phyloP scores from a whole-genome alignment of 805 yeast species.

The Candida hungchunana region DNA sequence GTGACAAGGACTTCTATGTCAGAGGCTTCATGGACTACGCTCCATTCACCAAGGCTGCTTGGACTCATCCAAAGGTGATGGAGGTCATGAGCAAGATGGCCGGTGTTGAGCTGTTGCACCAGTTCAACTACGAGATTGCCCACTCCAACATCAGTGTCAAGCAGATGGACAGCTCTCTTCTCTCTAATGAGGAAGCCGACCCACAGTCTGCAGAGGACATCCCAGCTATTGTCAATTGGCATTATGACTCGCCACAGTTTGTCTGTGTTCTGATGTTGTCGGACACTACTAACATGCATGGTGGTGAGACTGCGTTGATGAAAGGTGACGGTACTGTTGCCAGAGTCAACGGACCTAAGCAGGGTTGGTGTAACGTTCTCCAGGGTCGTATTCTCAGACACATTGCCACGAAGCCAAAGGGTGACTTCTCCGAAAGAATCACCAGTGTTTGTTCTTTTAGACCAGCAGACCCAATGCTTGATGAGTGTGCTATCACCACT shows the following conservation, averaged over 20 bases:
- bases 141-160: conserved; percentile 48
- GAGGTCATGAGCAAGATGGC: conserved; percentile 55
- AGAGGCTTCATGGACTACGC: conserved; percentile 46
- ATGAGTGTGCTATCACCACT: conserved; percentile 39
- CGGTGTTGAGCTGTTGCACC: conserved; percentile 26
- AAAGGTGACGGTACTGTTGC: conserved; percentile 26
- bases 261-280: conserved; percentile 62
- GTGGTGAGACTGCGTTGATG: conserved; percentile 55
- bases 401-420: conserved; percentile 42
- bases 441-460: conserved; percentile 40
- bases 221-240: conserved; percentile 61
- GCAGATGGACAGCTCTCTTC: conserved; percentile 11
- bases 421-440: conserved; percentile 36
- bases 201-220: conserved; percentile 24
- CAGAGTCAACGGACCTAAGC: conserved; percentile 37
- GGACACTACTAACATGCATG: conserved; percentile 54
- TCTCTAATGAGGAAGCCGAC: conserved; percentile 4
- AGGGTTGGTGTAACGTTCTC: conserved; percentile 47
- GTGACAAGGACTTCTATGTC: conserved; percentile 41
- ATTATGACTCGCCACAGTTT: conserved; percentile 57
- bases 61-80: conserved; percentile 55
- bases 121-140: conserved; percentile 49
- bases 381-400: conserved; percentile 45
- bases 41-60: conserved; percentile 52
- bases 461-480: conserved; percentile 35